These are phyloP conservation scores for Brasilioporus rufonigricans DNA, from an alignment of 768 basidiomycete species.

Conservation along the genomic window DNA sequence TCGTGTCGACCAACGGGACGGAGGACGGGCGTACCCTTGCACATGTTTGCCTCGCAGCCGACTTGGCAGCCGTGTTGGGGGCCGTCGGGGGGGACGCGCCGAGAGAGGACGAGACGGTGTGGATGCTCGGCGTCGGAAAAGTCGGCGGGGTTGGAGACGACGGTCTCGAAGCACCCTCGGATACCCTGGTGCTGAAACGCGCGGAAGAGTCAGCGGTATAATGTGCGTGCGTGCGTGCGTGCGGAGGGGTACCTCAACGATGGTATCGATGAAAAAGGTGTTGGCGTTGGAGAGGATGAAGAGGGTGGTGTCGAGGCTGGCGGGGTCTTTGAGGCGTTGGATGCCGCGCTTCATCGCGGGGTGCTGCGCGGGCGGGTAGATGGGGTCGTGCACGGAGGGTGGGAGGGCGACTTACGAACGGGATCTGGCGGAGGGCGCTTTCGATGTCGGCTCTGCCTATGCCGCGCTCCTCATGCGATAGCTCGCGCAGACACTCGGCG, in stretches of 20 bases:
- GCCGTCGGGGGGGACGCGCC: constrained; percentile 71
- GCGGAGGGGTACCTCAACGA: constrained; percentile 59
- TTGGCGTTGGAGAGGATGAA: constrained; percentile 95
- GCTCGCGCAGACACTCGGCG: constrained; percentile 67
- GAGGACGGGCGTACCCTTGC: constrained; percentile 63
- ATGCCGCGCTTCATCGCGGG: constrained; percentile 95
- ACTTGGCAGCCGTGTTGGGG: constrained; percentile 82
- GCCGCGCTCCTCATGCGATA: constrained; percentile 55
- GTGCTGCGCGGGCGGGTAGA: constrained; percentile 57
- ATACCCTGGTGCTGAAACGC: constrained; percentile 59
- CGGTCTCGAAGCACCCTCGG: constrained; percentile 68
- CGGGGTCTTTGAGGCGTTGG: constrained; percentile 62
- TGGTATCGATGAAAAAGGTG: constrained; percentile 84
- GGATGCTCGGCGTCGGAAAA: constrained; percentile 62
- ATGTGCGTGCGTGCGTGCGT: background rate
- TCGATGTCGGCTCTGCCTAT: constrained; percentile 68
- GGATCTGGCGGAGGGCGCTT: constrained; percentile 73
- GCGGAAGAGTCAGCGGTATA: background rate
- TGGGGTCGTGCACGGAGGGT: background rate
- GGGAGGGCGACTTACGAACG: constrained; percentile 60
- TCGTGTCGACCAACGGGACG: too few relatives aligned
- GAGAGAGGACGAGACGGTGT: constrained; percentile 70
- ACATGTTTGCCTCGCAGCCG: constrained; percentile 97
- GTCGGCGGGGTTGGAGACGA: constrained; percentile 90
- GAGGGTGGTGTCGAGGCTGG: constrained; percentile 66